Evolutionary conservation across 2,329 filamentous ascomycete genomes (phyloP), one percentile per base, ranked within the genome.

Genomic region (Knufia petricola): DNA sequence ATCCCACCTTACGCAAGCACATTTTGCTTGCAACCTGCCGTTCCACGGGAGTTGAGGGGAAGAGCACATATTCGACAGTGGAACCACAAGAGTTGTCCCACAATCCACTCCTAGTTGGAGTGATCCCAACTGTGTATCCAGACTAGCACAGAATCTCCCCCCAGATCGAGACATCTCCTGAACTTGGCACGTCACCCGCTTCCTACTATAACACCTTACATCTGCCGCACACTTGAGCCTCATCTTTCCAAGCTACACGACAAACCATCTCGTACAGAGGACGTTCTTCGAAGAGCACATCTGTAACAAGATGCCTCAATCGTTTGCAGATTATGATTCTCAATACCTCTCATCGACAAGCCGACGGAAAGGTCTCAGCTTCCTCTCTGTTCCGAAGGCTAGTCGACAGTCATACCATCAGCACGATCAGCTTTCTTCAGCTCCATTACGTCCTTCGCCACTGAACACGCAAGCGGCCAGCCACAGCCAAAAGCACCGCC

Each of bases 291-390:
- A 43, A 30, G 4, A 43, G 21, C 40, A n/a, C 20, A n/a, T 15
- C 23, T 10, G 24, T 15, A 24, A 8, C 32, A 38, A 9, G 10
- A 47, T 47, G 44, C 44, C 44, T 39, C 44, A 38, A 30, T 39
- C 44, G 17, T 28, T 47, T 28, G 32, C 44, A 28, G 44, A 47
- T 21, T 47, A 38, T 21, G 44, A 47, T 19, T 47, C 44, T 15
- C 44, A 47, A 39, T 47, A 39, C 23, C 44, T 38, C 32, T 44
- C 41, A 9, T 44, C 41, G 26, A 17, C 12, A 8, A 39, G 21
- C 3, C 10, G 34, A 9, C 44, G 34, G 24, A 38, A 30, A 19
- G 32, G 21, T 4, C 12, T 30, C 32, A 38, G 34, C 21, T 47
- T 38, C 10, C 21, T 47, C 20, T 34, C 44, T n/a, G 28, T 13